These are phyloP conservation scores for Aspergillus olivimuriae DNA, from an alignment of 495 filamentous ascomycete species.

Conservation along the genomic window DNA sequence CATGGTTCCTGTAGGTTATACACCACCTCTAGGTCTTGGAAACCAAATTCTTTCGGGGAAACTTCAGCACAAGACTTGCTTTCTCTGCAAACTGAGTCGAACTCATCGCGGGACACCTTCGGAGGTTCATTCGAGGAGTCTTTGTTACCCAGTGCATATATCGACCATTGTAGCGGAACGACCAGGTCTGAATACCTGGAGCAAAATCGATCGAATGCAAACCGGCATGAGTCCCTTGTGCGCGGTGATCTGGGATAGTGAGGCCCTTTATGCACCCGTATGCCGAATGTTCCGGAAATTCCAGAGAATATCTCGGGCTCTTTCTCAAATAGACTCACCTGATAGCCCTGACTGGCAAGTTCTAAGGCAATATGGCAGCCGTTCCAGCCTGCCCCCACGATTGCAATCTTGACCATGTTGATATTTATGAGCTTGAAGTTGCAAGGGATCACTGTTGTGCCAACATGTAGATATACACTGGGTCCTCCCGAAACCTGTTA, in stretches of 20 bases:
- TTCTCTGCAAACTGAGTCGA: slow-evolving; percentile 3
- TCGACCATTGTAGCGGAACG: background rate
- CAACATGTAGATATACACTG: background rate
- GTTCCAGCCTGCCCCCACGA: slow-evolving; percentile 3
- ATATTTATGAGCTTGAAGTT: too few species aligned
- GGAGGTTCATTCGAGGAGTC: background rate
- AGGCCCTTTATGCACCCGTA: slow-evolving; percentile 5
- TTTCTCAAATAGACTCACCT: slow-evolving; percentile 1
- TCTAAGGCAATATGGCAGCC: slow-evolving; percentile 7
- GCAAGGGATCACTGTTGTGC: background rate
- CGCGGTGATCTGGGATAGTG: slow-evolving; percentile 4
- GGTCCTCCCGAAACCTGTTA: too few species aligned
- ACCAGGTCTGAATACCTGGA: slow-evolving; percentile 1
- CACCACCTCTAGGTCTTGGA: background rate
- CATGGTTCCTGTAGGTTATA: slow-evolving; percentile 4
- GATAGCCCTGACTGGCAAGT: background rate
- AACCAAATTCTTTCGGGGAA: background rate
- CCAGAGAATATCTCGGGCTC: slow-evolving; percentile 1
- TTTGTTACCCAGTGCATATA: background rate
- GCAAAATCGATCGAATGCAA: background rate
- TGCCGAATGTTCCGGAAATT: slow-evolving; percentile 6
- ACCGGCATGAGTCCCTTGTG: slow-evolving; percentile 5
- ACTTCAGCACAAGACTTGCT: background rate
- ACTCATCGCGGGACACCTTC: background rate
- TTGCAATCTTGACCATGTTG: background rate